Percentiles rank a stretch among this genome's conserved stretches.
These are phyloP conservation scores for Beta lomatogona DNA, from an alignment of 179 eudicot species.

Conservation along the genomic window DNA sequence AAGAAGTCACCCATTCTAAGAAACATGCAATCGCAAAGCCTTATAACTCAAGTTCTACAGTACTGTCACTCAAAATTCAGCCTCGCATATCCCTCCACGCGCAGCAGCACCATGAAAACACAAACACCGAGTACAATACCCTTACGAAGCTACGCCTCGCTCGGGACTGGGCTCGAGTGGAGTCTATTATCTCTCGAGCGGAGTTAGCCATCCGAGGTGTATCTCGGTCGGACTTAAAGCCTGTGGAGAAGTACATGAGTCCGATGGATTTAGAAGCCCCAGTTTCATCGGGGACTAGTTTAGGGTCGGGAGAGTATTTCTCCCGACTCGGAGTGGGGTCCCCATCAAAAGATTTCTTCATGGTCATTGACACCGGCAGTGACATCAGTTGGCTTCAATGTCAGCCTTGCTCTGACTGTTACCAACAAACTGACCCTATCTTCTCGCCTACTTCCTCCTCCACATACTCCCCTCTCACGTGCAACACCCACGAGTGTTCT, in stretches of 20 bases:
- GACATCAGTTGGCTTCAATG: constrained; percentile 95
- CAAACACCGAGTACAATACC: constrained; percentile 35
- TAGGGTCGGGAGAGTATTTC: constrained; percentile 95
- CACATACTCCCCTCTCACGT: constrained; percentile 47
- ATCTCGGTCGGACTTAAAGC: constrained; percentile 38
- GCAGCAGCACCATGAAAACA: constrained; percentile 22
- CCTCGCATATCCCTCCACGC: constrained; percentile 48
- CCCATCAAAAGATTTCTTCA: constrained; percentile 59
- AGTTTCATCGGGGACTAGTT: constrained; percentile 47
- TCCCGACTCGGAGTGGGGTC: constrained; percentile 78
- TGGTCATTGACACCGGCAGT: constrained; percentile 90
- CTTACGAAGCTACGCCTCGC: constrained; percentile 60
- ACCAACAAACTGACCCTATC: constrained; percentile 71
- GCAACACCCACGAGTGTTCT: constrained; percentile 55
- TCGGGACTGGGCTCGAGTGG: constrained; percentile 60
- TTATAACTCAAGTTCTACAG: not conserved
- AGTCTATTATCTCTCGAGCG: constrained; percentile 34
- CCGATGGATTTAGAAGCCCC: constrained; percentile 47
- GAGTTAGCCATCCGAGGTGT: constrained; percentile 31
- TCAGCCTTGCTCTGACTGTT: constrained; percentile 77
- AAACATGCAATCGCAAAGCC: too few relatives aligned
- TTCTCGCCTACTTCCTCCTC: constrained; percentile 57
- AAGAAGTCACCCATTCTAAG: too few relatives aligned
- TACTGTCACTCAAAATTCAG: constrained; percentile 43
- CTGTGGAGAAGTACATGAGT: constrained; percentile 1